Conservation (phyloP, 106 monocot species). For the Phalaenopsis equestris region DNA sequence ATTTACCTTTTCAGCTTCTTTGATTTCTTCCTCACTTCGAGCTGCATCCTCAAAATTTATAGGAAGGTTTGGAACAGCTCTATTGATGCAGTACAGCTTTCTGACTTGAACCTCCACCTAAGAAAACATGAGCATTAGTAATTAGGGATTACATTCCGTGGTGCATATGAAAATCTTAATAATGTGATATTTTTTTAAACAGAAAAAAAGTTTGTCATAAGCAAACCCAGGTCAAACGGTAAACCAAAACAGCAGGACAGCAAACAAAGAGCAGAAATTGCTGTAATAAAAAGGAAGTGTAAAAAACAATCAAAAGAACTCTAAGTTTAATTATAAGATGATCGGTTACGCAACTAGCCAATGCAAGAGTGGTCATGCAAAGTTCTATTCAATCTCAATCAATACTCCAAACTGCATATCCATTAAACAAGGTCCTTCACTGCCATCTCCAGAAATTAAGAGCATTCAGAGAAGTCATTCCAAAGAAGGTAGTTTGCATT, state of each 20-base stretch:
- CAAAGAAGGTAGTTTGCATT: not conserved
- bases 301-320: not conserved
- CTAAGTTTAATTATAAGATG: not conserved
- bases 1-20: slow-evolving; percentile 57
- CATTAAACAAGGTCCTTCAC: not conserved
- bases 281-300: not conserved
- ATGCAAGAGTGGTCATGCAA: not conserved
- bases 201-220: not conserved
- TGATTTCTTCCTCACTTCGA: slow-evolving; percentile 65
- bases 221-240: not conserved
- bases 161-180: not conserved
- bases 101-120: slow-evolving; percentile 88
- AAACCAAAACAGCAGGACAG: not conserved
- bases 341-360: not conserved
- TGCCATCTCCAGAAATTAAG: not conserved
- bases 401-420: not conserved
- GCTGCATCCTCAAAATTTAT: slow-evolving; percentile 90
- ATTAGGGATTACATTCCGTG: not conserved
- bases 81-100: slow-evolving; percentile 70
- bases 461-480: not conserved
- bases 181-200: not conserved
- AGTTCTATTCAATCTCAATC: not conserved
- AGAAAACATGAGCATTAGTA: slow-evolving; percentile 3
- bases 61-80: slow-evolving; percentile 60
- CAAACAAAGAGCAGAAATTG: not conserved